phyloP scores from a whole-genome alignment of 2,329 filamentous ascomycete species.

The Paraconiothyrium sp. region DNA sequence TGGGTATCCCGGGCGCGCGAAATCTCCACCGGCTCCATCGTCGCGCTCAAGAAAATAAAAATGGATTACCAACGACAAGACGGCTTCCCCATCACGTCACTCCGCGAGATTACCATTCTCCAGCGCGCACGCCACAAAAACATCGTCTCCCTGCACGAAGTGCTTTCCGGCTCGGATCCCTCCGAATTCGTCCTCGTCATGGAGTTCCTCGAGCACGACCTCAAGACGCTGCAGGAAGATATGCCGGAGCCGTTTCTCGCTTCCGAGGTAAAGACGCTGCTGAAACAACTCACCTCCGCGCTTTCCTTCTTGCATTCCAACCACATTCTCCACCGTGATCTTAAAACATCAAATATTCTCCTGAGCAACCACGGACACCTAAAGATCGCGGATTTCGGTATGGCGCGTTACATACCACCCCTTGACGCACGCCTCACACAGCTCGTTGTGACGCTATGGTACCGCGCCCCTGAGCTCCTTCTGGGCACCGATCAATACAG shows the following conservation, averaged over 20 bases:
- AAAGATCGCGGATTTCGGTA: conserved; percentile 97
- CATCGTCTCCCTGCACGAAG: conserved; percentile 82
- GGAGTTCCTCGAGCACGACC: conserved; percentile 96
- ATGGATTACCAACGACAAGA: conserved; percentile 75
- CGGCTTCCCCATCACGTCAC: conserved; percentile 88
- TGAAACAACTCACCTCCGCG: conserved; percentile 82
- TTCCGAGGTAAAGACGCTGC: conserved; percentile 90
- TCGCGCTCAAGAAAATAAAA: conserved; percentile 94
- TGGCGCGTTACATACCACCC: conserved; percentile 84
- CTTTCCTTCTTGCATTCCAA: conserved; percentile 85
- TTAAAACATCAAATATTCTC: conserved; percentile 67
- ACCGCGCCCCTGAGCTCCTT: conserved; percentile 88
- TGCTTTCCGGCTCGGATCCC: conserved; percentile 77
- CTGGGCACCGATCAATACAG: conserved; percentile 82
- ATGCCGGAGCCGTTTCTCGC: conserved; percentile 94
- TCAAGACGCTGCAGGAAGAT: conserved; percentile 90
- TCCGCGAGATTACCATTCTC: conserved; percentile 93
- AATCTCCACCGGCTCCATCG: conserved; percentile 76
- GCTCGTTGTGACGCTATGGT: conserved; percentile 97
- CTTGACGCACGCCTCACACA: conserved; percentile 81
- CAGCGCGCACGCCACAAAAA: conserved; percentile 82
- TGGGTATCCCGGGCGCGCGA: conserved; percentile 89
- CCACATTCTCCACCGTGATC: conserved; percentile 75
- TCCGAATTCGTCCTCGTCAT: conserved; percentile 89
- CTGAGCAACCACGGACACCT: conserved; percentile 94